Conservation (phyloP, 495 filamentous ascomycete genomes). For the Trichoderma asperelloides region DNA sequence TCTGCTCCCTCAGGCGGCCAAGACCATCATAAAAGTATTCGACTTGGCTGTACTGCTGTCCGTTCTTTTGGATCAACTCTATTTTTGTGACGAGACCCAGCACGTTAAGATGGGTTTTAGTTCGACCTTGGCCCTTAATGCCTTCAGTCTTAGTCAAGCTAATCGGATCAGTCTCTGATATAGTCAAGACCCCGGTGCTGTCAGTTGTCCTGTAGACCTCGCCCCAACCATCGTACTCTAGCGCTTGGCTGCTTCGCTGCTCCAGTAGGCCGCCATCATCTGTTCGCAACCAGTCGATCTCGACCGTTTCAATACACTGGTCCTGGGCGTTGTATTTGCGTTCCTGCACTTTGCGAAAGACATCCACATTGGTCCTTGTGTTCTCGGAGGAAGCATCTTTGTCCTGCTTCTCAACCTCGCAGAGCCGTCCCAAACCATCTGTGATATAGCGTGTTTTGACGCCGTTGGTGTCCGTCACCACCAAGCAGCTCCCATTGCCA, state of each 20-base stretch:
- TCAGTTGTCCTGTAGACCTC: background rate
- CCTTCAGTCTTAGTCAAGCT: background rate
- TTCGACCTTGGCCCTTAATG: background rate
- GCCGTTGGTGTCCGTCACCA: background rate
- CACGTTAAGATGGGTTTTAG: background rate
- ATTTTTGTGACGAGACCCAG: no score
- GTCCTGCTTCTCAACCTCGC: background rate
- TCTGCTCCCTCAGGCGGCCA: no score
- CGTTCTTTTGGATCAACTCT: no score
- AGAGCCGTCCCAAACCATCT: background rate
- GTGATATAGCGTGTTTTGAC: no score
- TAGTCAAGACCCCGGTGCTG: background rate
- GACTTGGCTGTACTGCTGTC: no score
- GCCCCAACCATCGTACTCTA: background rate
- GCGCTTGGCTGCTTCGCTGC: background rate
- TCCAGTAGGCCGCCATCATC: background rate
- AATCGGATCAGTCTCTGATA: background rate
- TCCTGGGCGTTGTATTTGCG: background rate
- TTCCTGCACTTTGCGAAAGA: background rate
- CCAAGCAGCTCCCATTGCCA: background rate
- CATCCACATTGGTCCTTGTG: background rate
- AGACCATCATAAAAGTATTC: no score
- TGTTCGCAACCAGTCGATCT: background rate
- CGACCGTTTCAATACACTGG: background rate
- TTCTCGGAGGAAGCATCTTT: background rate